Evolutionary conservation across 2,329 filamentous ascomycete species (phyloP).

Genomic region (Colletotrichum trifolii): DNA sequence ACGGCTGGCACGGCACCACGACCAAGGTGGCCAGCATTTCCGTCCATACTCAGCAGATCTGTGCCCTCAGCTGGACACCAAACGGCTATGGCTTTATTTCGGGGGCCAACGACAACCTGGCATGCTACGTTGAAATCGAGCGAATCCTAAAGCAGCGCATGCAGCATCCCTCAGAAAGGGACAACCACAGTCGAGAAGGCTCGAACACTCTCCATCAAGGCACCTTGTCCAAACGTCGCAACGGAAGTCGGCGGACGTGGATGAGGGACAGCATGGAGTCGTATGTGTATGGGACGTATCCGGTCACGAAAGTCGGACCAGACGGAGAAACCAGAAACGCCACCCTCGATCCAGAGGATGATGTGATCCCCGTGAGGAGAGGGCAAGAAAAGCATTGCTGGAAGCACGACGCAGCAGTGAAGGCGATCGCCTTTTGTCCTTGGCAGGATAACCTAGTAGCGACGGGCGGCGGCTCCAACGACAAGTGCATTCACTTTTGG

Average conservation of each 20-base stretch:
- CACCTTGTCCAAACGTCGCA: too few relatives aligned
- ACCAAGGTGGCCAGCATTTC: slow-evolving; percentile 80
- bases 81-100: slow-evolving; percentile 83
- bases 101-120: slow-evolving; percentile 92
- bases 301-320: too few relatives aligned
- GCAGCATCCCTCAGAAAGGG: too few relatives aligned
- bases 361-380: slow-evolving; percentile 59
- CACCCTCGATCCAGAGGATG: slow-evolving; percentile 41
- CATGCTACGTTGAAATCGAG: slow-evolving; percentile 80
- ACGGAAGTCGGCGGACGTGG: too few relatives aligned
- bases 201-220: too few relatives aligned
- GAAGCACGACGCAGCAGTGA: slow-evolving; percentile 87
- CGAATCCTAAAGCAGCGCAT: slow-evolving; percentile 57
- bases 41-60: slow-evolving; percentile 89
- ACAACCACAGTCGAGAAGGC: too few relatives aligned
- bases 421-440: slow-evolving; percentile 96
- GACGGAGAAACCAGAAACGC: too few relatives aligned
- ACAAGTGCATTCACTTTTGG: slow-evolving; percentile 96
- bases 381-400: slow-evolving; percentile 77
- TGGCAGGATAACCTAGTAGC: slow-evolving; percentile 91
- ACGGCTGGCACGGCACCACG: slow-evolving; percentile 82
- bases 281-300: not conserved
- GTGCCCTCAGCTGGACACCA: slow-evolving; percentile 88
- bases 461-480: slow-evolving; percentile 92
- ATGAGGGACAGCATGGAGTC: not conserved